Base-by-base conservation (phyloP, 768 basidiomycete genomes). In the Suillus clintonianus region DNA sequence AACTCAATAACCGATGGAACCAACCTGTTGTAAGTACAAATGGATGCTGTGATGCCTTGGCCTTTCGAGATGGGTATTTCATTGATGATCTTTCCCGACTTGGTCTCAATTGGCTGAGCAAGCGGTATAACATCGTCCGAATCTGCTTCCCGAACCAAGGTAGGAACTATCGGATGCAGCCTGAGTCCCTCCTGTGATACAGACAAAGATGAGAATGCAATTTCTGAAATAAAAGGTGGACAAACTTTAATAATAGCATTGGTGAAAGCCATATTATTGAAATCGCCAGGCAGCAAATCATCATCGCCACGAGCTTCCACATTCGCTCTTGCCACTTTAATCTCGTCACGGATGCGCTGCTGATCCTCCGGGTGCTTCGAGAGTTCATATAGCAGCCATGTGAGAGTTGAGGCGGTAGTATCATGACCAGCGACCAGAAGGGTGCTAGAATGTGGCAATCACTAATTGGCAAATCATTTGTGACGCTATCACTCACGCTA, bases 41-140 rank as follows among this genome's bases (percentile, higher is more conserved):
- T 55, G 22, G 68, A 62, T 32, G 63, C 54, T 14, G 60, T 10
- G 15, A 72, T 64, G n/a, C 36, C 45, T 47, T 68, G 67, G 2
- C 72, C 71, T 55, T 69, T 67, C 37, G 59, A 27, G 22, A 72
- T 65, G 10, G 69, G 62, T 37, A 72, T 60, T 27, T 67, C 61
- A 5, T 55, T 59, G 17, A 72, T 63, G 6, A 42, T 54, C 43
- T 66, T 64, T 19, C 71, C 79, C 0, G 67, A 67, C 34, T 57
- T 66, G 5, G 72, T 69, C n/a, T 59, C 63, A 51, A 79, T 66
- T 5, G 78, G 78, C 9, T 66, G 47, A 2, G 73, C 63, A 17
- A 80, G 71, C 4, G 78, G 79, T 24, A 80, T 69, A 13, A 73
- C 67, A 58, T 77, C 77, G 34, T 80, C 76, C 7, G 61, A 56